phyloP scores from a whole-genome alignment of 441 rosid species.

The Gossypium lobatum region DNA sequence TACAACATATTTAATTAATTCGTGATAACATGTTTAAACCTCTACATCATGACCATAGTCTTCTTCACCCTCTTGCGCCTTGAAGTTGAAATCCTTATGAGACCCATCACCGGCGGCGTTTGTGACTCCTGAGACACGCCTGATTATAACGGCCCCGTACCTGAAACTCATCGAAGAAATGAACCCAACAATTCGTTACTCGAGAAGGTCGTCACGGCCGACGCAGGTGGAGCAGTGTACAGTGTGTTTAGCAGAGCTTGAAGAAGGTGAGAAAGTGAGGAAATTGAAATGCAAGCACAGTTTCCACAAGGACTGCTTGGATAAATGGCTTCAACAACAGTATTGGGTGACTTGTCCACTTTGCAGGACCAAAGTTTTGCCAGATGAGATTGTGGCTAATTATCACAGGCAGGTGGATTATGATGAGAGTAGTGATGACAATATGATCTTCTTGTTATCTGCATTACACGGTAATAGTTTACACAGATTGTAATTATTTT shows the following conservation, averaged over 20 bases:
- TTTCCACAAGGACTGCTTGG: conserved; percentile 51
- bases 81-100: conserved; percentile 24
- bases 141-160: conserved; percentile 24
- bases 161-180: conserved; percentile 31
- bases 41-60: conserved; percentile 27
- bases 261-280: conserved; percentile 38
- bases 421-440: conserved; percentile 27
- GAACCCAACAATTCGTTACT: conserved; percentile 29
- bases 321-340: conserved; percentile 39
- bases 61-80: conserved; percentile 32
- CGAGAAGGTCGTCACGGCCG: neutral
- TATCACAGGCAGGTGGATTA: conserved; percentile 21
- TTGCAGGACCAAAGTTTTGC: conserved; percentile 44
- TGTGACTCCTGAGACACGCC: neutral
- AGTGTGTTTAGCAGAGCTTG: conserved; percentile 39
- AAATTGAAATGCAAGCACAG: conserved; percentile 34
- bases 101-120: conserved; percentile 22
- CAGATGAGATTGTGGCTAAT: conserved; percentile 35
- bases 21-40: neutral
- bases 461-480: conserved; percentile 27
- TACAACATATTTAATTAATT: too few species aligned
- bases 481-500: conserved; percentile 17
- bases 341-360: conserved; percentile 45
- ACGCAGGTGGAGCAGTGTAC: conserved; percentile 20
- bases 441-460: conserved; percentile 27